Base-by-base conservation (phyloP, 2,329 filamentous ascomycete genomes). In the Diaporthe australafricana region DNA sequence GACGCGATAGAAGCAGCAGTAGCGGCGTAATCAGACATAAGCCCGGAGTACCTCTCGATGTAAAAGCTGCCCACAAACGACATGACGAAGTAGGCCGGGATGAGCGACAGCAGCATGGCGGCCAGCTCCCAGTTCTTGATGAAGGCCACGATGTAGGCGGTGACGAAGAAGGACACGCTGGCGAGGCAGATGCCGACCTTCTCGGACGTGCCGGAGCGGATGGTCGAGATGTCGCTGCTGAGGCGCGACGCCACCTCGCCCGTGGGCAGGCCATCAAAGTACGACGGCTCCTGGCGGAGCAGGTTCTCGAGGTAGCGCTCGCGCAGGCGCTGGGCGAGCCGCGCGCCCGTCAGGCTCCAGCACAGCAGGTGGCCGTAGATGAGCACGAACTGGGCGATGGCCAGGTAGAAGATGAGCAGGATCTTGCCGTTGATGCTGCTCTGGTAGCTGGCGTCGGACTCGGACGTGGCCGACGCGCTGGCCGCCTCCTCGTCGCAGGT, bases 171-270 rank as follows among this genome's bases (percentile, higher is more conserved):
- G 2, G 90, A 89, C 11, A 89, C 79, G 68, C 87, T 91, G 27
- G 87, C 85, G 9, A 94, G 83, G 74, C 88, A 88, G 35, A 93
- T 88, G 53, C 91, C 91, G 17, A 92, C 91, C 79, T 94, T 94
- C 80, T 93, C 92, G 0, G 89, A 91, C 0, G 91, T 93, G 9
- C 92, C 92, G 0, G 87, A 87, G 74, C 91, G 91, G 68, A 94
- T 90, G 0, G 89, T 87, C 72, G 91, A 87, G 27, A 93, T 91
- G 76, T 94, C 91, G 65, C 86, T 84, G 77, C 90, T 91, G 56
- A 94, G 86, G n/a, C 91, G 86, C 12, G 89, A 88, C 1, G 89
- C 86, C 9, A 93, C 87, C 78, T 93, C 89, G 20, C 91, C 91
- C 0, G 90, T 85, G 63, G 89, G 87, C 12, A 91, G 83, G 20